Evolutionary conservation across 495 filamentous ascomycete genomes (phyloP).

Genomic region (Aspergillus olivimuriae): DNA sequence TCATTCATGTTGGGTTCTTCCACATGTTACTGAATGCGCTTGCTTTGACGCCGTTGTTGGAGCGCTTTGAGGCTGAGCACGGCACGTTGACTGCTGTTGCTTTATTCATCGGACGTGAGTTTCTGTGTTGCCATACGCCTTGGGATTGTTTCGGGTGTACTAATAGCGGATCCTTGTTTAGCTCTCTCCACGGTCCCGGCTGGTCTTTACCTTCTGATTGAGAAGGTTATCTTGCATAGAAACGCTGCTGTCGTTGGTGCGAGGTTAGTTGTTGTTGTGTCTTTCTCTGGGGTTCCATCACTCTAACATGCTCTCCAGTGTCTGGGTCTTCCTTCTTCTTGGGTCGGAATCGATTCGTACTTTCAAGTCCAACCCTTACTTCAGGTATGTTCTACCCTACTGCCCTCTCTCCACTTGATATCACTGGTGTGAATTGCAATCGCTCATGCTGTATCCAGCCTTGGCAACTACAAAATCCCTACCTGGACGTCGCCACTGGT

Average conservation of each 20-base stretch:
- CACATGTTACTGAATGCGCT: slow-evolving; percentile 75
- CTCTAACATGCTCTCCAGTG: slow-evolving; percentile 40
- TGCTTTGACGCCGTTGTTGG: slow-evolving; percentile 74
- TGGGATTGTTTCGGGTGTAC: not conserved
- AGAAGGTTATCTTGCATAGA: slow-evolving; percentile 55
- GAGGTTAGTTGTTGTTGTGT: slow-evolving; percentile 50
- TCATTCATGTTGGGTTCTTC: slow-evolving; percentile 76
- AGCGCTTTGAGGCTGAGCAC: slow-evolving; percentile 89
- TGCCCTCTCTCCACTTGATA: too few relatives aligned
- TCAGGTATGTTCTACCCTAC: slow-evolving; percentile 39
- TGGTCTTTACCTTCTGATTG: slow-evolving; percentile 61
- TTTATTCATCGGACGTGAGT: slow-evolving; percentile 86
- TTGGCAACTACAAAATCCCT: slow-evolving; percentile 68
- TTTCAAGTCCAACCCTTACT: slow-evolving; percentile 65
- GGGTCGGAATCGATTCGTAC: slow-evolving; percentile 79
- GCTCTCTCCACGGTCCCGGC: slow-evolving; percentile 77
- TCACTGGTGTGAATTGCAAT: too few relatives aligned
- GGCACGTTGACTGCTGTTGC: slow-evolving; percentile 80
- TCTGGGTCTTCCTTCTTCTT: slow-evolving; percentile 87
- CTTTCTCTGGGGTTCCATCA: not conserved
- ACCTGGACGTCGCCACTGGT: slow-evolving; percentile 87
- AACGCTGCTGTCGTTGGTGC: slow-evolving; percentile 73
- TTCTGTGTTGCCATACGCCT: too few relatives aligned
- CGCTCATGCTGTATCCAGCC: too few relatives aligned
- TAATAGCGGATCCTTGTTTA: slow-evolving; percentile 25